A percentile compares a stretch with the other conserved stretches of the same genome.
phyloP scores from a whole-genome alignment of 495 filamentous ascomycete genomes.

The Cercophora samala region DNA sequence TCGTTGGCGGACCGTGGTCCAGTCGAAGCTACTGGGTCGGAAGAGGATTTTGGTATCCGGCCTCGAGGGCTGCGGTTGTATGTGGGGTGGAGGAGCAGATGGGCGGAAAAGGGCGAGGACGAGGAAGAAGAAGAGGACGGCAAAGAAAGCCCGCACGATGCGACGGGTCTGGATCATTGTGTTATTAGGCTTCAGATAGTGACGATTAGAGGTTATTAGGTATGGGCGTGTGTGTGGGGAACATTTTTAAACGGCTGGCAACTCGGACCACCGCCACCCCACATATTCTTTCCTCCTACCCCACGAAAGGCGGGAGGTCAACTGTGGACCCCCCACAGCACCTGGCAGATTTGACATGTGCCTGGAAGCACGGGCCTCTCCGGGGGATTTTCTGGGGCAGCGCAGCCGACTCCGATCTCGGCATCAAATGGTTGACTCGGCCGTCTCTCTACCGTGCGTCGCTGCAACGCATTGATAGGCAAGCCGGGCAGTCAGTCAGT shows the following conservation, averaged over 20 bases:
- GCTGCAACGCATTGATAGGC: background rate
- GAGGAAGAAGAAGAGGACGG: background rate
- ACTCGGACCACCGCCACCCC: no score
- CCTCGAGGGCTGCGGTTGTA: no score
- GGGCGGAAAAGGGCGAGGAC: background rate
- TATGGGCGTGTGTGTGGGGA: no score
- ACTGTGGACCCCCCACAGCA: background rate
- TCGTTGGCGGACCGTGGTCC: constrained; percentile 34
- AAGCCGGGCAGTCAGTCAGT: background rate
- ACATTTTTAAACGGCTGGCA: no score
- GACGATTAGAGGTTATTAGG: no score
- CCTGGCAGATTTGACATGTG: background rate
- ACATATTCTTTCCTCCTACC: no score
- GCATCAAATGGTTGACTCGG: background rate
- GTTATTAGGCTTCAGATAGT: no score
- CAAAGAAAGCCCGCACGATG: background rate
- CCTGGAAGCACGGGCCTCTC: background rate
- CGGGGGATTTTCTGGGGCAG: no score
- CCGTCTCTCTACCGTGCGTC: background rate
- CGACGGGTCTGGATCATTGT: background rate
- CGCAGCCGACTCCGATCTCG: background rate
- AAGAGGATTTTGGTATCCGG: background rate
- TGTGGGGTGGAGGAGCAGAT: background rate
- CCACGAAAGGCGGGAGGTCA: background rate
- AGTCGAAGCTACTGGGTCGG: constrained; percentile 40